phyloP scores from a whole-genome alignment of 2,329 filamentous ascomycete genomes.

The Cadophora luteo-olivacea region DNA sequence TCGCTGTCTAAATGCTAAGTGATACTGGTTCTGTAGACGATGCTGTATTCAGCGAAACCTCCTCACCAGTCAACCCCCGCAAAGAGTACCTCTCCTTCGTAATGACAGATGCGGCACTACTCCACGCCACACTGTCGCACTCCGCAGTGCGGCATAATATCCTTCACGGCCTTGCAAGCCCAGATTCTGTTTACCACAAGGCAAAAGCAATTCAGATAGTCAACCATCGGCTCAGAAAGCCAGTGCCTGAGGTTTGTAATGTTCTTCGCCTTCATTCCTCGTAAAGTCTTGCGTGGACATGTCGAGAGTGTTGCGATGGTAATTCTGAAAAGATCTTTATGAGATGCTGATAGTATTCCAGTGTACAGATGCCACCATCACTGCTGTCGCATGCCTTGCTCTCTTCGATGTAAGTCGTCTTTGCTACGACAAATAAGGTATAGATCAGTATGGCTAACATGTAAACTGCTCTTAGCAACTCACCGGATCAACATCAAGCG shows the following conservation, averaged over 20 bases:
- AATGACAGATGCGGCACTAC: conserved; percentile 8
- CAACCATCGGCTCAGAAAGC: conserved; percentile 6
- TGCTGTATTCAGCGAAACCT: conserved; percentile 9
- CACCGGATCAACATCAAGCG: neutral
- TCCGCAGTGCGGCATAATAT: conserved; percentile 4
- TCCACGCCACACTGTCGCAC: conserved; percentile 16
- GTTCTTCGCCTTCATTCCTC: too few species aligned
- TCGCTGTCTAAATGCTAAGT: neutral
- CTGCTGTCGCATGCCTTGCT: conserved; percentile 10
- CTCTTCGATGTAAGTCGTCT: conserved; percentile 13
- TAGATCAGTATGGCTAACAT: neutral
- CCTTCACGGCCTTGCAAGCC: conserved; percentile 3
- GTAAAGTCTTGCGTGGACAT: too few species aligned
- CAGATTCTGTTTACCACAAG: conserved; percentile 20
- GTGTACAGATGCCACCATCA: conserved; percentile 6
- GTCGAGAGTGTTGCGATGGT: too few species aligned
- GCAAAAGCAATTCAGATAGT: conserved; percentile 9
- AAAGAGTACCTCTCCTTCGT: conserved; percentile 19
- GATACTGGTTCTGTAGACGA: neutral
- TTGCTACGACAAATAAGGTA: too few species aligned
- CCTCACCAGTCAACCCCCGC: conserved; percentile 15
- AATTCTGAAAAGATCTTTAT: too few species aligned
- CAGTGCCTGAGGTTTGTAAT: neutral
- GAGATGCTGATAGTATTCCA: neutral
- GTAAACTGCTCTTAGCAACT: conserved; percentile 3